Conservation (phyloP, 1,139 yeast species). For the Hyphopichia fennica region DNA sequence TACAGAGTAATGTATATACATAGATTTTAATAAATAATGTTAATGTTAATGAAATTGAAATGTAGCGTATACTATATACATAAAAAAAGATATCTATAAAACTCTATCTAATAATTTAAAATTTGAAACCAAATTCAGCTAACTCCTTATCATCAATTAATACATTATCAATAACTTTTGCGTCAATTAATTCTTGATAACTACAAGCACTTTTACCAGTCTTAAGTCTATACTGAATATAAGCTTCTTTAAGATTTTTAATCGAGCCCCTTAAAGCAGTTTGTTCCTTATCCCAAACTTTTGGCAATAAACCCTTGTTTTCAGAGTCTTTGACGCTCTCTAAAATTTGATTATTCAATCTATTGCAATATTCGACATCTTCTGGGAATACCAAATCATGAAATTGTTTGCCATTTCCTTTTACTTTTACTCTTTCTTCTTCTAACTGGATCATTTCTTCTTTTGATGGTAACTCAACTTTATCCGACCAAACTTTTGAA, state of each 20-base stretch:
- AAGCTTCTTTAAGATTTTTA: slow-evolving; percentile 36
- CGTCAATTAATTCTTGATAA: slow-evolving; percentile 31
- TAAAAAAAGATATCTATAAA: too few species aligned
- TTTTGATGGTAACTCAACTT: slow-evolving; percentile 42
- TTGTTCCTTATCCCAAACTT: slow-evolving; percentile 37
- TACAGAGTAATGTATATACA: not conserved
- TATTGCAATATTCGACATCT: slow-evolving; percentile 47
- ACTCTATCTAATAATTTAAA: not conserved
- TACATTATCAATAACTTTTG: slow-evolving; percentile 17
- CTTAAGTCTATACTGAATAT: slow-evolving; percentile 26
- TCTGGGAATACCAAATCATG: slow-evolving; percentile 48
- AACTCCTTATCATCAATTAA: slow-evolving; percentile 18
- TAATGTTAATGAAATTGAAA: too few species aligned
- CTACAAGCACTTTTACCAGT: slow-evolving; percentile 29
- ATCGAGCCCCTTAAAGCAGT: slow-evolving; percentile 31
- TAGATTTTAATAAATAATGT: too few species aligned
- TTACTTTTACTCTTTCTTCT: slow-evolving; percentile 24
- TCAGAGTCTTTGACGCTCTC: slow-evolving; percentile 21
- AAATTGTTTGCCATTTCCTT: slow-evolving; percentile 41
- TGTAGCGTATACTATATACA: too few species aligned
- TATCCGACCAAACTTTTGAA: slow-evolving; percentile 54
- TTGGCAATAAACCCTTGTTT: slow-evolving; percentile 32
- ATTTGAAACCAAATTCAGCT: slow-evolving; percentile 14
- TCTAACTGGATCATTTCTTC: slow-evolving; percentile 44
- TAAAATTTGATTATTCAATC: slow-evolving; percentile 37